Evolutionary conservation across 2,329 filamentous ascomycete genomes (phyloP).

Genomic region (Penicillium rolfsii): DNA sequence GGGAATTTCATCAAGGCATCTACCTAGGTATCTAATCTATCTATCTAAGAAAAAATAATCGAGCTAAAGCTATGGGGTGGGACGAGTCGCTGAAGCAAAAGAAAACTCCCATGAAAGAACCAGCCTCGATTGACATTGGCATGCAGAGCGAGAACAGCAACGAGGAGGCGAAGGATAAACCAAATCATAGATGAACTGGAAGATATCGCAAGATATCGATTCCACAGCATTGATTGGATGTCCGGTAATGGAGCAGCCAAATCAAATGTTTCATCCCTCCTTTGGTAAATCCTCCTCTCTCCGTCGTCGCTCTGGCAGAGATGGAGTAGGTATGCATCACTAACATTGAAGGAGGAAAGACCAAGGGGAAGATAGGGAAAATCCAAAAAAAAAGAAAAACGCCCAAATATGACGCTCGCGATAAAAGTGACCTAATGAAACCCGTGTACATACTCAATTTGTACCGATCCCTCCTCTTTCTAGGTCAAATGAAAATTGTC

Average conservation of each 20-base stretch:
- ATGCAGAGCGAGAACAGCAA: constrained; percentile 18
- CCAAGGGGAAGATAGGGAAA: background rate
- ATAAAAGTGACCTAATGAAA: constrained; percentile 19
- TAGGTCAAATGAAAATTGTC: constrained; percentile 16
- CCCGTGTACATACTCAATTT: constrained; percentile 3
- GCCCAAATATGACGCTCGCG: constrained; percentile 21
- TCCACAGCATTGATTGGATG: constrained; percentile 24
- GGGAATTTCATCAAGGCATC: constrained; percentile 7
- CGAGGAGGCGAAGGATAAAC: constrained; percentile 10
- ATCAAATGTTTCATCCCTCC: constrained; percentile 14
- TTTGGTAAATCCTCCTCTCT: background rate
- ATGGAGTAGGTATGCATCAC: constrained; percentile 21
- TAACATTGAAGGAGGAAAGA: constrained; percentile 4
- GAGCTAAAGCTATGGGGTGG: constrained; percentile 9
- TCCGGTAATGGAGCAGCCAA: constrained; percentile 21
- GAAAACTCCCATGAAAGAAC: constrained; percentile 13
- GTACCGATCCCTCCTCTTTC: constrained; percentile 18
- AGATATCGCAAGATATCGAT: constrained; percentile 6
- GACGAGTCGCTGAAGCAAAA: constrained; percentile 11
- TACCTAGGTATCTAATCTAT: constrained; percentile 32
- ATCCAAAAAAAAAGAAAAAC: constrained; percentile 13
- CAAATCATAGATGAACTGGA: constrained; percentile 15
- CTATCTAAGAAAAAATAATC: constrained; percentile 22
- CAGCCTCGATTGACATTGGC: constrained; percentile 17
- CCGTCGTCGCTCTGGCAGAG: background rate